These are phyloP conservation scores for Candida tallmaniae DNA, from an alignment of 805 yeast species.

Conservation along the genomic window DNA sequence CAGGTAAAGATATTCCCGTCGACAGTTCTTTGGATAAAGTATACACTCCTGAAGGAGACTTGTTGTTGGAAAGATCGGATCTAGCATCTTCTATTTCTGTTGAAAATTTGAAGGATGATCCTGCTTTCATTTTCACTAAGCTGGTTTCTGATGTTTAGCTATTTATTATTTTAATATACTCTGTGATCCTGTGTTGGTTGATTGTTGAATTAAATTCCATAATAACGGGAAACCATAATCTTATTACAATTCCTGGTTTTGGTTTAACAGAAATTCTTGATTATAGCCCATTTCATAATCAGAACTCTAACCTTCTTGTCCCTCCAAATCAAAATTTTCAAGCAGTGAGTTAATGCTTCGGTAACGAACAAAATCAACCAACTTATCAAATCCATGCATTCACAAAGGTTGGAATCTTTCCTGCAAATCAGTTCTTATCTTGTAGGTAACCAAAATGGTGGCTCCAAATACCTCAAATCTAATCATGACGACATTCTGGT, in stretches of 20 bases:
- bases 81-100: not conserved
- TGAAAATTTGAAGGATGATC: not conserved
- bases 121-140: not conserved
- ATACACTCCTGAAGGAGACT: conserved; percentile 10
- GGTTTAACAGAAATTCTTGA: too few species aligned
- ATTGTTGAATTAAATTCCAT: not conserved
- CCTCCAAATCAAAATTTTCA: too few species aligned
- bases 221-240: too few species aligned
- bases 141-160: not conserved
- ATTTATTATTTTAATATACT: not conserved
- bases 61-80: not conserved
- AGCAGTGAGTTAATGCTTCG: too few species aligned
- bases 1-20: conserved; percentile 9
- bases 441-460: not conserved
- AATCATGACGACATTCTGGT: too few species aligned
- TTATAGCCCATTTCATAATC: too few species aligned
- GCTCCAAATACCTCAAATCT: not conserved
- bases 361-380: too few species aligned
- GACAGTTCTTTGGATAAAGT: conserved; percentile 14
- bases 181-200: not conserved
- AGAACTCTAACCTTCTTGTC: too few species aligned
- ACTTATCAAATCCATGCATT: too few species aligned
- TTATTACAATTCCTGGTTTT: too few species aligned
- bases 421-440: too few species aligned
- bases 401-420: too few species aligned